These are phyloP conservation scores for Candida takata DNA, from an alignment of 805 yeast species.

Conservation along the genomic window DNA sequence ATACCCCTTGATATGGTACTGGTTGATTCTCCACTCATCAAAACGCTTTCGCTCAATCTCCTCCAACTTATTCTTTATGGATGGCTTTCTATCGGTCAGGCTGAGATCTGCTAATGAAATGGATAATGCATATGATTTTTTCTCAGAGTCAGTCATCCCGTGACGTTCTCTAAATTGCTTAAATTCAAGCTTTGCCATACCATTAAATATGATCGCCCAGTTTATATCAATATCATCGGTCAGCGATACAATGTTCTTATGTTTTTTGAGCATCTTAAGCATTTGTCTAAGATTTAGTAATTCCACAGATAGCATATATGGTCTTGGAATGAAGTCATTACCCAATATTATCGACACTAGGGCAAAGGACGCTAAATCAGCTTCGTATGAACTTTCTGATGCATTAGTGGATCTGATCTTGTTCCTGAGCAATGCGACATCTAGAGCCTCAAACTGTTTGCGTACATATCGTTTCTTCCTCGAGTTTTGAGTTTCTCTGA, in stretches of 20 bases:
- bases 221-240: no score
- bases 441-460: slow-evolving; percentile 54
- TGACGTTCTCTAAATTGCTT: not conserved
- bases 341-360: slow-evolving; percentile 66
- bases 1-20: no score
- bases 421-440: slow-evolving; percentile 26
- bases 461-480: slow-evolving; percentile 61
- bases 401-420: not conserved
- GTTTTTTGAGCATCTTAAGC: no score
- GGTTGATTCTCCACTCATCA: slow-evolving; percentile 65
- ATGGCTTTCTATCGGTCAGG: slow-evolving; percentile 45
- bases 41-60: slow-evolving; percentile 60
- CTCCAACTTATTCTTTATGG: slow-evolving; percentile 34
- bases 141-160: slow-evolving; percentile 1
- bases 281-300: no score
- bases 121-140: not conserved
- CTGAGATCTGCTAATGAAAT: slow-evolving; percentile 25
- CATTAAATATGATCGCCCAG: no score
- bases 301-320: slow-evolving; percentile 23
- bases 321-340: slow-evolving; percentile 89
- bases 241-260: no score
- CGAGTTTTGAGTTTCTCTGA: slow-evolving; percentile 54
- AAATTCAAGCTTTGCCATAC: slow-evolving; percentile 3
- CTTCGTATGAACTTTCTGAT: not conserved
- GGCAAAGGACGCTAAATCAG: not conserved